Base-by-base conservation (phyloP, 306 rosid genomes). In the Medicago lupulina region DNA sequence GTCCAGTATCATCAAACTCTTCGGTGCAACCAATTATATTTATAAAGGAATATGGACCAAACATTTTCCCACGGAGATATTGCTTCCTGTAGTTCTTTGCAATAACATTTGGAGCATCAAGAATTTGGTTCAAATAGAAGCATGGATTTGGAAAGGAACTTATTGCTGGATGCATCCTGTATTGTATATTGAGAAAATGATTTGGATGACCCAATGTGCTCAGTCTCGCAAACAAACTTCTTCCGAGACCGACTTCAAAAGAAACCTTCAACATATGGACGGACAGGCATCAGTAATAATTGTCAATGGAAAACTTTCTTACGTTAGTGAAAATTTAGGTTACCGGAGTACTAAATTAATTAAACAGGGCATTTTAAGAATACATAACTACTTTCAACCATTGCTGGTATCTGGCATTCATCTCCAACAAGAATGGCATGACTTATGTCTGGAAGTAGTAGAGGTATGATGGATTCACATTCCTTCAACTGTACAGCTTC, bases 401-500 rank as follows among this genome's bases (percentile, higher is more conserved):
- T 75, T 38, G 96, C 97, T 19, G 90, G 96, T 58, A 90, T 79
- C 80, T 92, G 97, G 66, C 80, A 21, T 76, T 88, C 97, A 76
- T 92, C 97, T 34, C 97, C 97, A 19, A 90, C 86, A 75, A 92
- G 91, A 78, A 92, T 70, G 9, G 77, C 96, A 70, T 84, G 92
- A 61, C 73, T 82, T 59, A 90, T 57, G 43, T 77, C 78, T 0
- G 78, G 85, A 79, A 92, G 85, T 60, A 77, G 96, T n/a, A 92
- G 66, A 50, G 96, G 89, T 71, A 90, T 92, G 21, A 77, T 16
- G 34, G 96, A 92, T 73, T 92, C 97, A 4, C 96, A 90, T 80
- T 90, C 97, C 73, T 78, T 90, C 55, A 92, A 38, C 31, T 88
- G 96, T 46, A 92, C 92, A 43, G 96, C 97, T 86, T 92, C 97